Evolutionary conservation across 768 basidiomycete genomes (phyloP), one percentile per base, ranked within the genome.

Genomic region (Paxillus ammoniavirescens): DNA sequence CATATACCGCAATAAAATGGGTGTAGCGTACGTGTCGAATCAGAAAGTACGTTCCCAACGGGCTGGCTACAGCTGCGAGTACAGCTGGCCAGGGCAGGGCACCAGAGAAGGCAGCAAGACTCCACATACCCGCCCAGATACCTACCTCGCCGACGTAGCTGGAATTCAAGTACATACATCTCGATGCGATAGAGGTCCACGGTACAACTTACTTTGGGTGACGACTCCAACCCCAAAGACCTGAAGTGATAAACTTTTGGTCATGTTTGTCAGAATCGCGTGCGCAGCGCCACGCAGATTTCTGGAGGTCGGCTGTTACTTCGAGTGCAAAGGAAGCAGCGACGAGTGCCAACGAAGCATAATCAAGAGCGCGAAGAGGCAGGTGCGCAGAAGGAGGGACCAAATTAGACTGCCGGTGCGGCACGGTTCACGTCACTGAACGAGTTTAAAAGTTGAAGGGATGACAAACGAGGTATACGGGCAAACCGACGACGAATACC

Each of bases 71-170:
- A 3, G 72, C 71, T 59, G 76, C 74, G 36, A 86, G 72, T 15
- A 28, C 35, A 26, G 42, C 36, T 8, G 38, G 37, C 35, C 42
- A 49, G 9, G 52, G 38, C 9, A 54, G 36, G n/a, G 42, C 42
- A 10, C 55, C 33, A 2, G 80, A 75, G 4, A 75, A 57, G 1
- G 78, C 72, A 2, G 84, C 80, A 15, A 87, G 66, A 4, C 78
- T 73, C 76, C 82, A 87, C 13, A 89, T 82, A 2, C 83, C 84
- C 1, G 77, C 75, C 83, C 86, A 87, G 40, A 90, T 74, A 8
- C 84, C 81, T 3, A 88, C 76, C 72, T 91, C 87, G 15, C 82
- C 85, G 35, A 87, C 77, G 63, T 89, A 89, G 69, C 87, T 89
- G 52, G 42, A 17, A n/a, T 14, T 50, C 41, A 8, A 30, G 33